These are phyloP conservation scores for Mortierella sp. DNA, from an alignment of 371 early-diverging fungal genomes.

Conservation along the genomic window DNA sequence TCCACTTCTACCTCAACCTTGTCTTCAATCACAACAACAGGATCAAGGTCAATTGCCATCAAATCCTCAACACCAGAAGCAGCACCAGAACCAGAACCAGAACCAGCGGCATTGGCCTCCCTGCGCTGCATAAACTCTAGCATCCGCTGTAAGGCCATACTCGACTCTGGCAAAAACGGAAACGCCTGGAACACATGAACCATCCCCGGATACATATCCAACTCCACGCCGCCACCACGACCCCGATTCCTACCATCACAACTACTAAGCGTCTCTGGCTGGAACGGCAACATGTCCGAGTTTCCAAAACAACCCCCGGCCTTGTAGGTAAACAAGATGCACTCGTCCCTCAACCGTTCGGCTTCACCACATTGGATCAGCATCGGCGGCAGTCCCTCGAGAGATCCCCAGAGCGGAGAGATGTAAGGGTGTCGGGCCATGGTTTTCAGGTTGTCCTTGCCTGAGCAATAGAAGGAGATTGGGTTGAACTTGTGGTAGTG, in stretches of 20 bases:
- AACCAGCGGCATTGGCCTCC: constrained; percentile 16
- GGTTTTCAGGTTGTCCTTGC: constrained; percentile 32
- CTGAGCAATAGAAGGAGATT: constrained; percentile 35
- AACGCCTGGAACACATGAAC: constrained; percentile 72
- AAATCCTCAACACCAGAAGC: background rate
- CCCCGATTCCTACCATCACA: no score
- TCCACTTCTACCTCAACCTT: background rate
- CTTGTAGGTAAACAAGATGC: constrained; percentile 51
- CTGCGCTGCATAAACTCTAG: constrained; percentile 41
- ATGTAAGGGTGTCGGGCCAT: constrained; percentile 55
- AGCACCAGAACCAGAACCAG: background rate
- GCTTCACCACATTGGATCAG: constrained; percentile 60
- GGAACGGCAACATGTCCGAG: constrained; percentile 17
- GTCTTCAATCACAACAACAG: background rate
- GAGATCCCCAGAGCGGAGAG: constrained; percentile 54
- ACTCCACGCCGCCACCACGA: no score
- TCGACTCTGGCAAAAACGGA: constrained; percentile 61
- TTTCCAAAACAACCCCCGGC: constrained; percentile 32
- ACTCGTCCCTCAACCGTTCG: constrained; percentile 58
- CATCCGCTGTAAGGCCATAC: constrained; percentile 60
- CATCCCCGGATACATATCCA: constrained; percentile 61
- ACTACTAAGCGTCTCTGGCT: background rate
- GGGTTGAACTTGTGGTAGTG: constrained; percentile 48
- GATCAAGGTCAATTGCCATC: no score
- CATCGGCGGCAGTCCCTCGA: constrained; percentile 61